Evolutionary conservation across 2,329 filamentous ascomycete species (phyloP).

Genomic region (Aspergillus sp.): DNA sequence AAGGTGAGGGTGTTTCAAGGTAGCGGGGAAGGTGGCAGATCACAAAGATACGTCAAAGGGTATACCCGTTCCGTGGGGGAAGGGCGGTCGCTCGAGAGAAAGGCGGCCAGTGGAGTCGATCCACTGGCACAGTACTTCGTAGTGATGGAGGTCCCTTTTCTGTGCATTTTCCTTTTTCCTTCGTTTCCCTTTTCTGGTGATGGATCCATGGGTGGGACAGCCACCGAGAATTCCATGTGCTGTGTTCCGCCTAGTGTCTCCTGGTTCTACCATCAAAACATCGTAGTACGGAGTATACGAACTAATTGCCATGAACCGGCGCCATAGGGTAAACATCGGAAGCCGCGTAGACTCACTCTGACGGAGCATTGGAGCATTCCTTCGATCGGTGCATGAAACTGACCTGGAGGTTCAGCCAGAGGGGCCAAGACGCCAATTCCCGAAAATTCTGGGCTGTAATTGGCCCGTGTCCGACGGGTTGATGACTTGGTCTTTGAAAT

Average conservation of each 20-base stretch:
- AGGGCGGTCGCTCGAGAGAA: neutral
- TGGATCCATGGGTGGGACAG: neutral
- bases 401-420: too few relatives aligned
- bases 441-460: neutral
- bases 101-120: constrained; percentile 10
- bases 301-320: too few relatives aligned
- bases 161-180: constrained; percentile 5
- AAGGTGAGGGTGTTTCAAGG: constrained; percentile 29
- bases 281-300: too few relatives aligned
- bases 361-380: neutral
- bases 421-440: constrained; percentile 5
- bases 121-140: constrained; percentile 10
- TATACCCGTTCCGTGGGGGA: constrained; percentile 30
- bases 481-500: constrained; percentile 8
- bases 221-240: neutral
- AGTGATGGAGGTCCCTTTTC: constrained; percentile 7
- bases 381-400: too few relatives aligned
- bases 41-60: constrained; percentile 33
- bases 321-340: too few relatives aligned
- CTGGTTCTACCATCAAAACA: neutral
- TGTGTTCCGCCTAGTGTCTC: neutral
- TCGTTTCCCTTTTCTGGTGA: neutral
- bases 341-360: neutral
- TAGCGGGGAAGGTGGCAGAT: constrained; percentile 32
- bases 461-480: neutral